Evolutionary conservation across 2,329 filamentous ascomycete genomes (phyloP), one percentile per base, ranked within the genome.

Genomic region (Botryotinia calthae): DNA sequence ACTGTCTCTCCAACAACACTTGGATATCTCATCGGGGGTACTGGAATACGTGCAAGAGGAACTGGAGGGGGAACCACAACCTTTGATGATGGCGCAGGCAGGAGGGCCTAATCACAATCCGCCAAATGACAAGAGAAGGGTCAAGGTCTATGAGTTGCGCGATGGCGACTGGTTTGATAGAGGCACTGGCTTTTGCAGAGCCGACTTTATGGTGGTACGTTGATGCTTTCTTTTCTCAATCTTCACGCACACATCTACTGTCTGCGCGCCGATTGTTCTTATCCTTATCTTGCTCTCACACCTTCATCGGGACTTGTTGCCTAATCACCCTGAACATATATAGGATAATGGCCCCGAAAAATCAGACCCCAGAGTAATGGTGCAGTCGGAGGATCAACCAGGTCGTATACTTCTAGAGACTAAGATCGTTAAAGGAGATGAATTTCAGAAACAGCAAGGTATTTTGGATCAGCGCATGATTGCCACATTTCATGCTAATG

Each of bases 131-230:
- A 89, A 86, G 84, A 90, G 88, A 83, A 88, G 96, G 87, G 96
- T 98, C 84, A 99, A 99, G 87, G 96, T 99, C 82, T 99, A 99
- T 84, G 96, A 98, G 86, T 88, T 99, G 80, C 94, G 93, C 83
- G 94, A 97, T 84, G 97, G 97, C 87, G 96, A 98, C 89, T 99
- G 96, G 96, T 98, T 95, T 82, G 96, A 99, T 84, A 89, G 95
- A 80, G 96, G 96, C 76, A 99, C 96, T 65, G 96, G 96, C 75
- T 98, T 98, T 83, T 98, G 96, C 82, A 93, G 90, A 74, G 94
- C 95, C 65, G 72, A 74, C 8, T 81, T 78, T 65, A 71, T 76
- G 40, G 76, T 77, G 65, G 80, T 81, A 79, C 62, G 79, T 76
- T 58, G 31, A 31, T 18, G 51, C 58, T 12, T 37, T 40, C 31